A percentile compares a stretch with the other conserved stretches of the same genome.
phyloP scores from a whole-genome alignment of 2,329 filamentous ascomycete species.

The Xylaria digitata region DNA sequence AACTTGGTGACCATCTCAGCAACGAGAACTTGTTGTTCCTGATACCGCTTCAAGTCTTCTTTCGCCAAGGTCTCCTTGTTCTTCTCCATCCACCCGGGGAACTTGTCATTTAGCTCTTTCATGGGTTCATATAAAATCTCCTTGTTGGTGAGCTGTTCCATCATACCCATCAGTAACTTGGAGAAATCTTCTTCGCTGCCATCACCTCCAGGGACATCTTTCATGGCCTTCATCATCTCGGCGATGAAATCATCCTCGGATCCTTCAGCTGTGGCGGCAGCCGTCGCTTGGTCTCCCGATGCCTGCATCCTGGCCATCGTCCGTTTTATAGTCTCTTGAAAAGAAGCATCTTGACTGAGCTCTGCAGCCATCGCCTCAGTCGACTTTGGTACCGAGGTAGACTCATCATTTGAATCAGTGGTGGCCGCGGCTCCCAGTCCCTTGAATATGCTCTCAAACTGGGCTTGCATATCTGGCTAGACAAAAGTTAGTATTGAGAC shows the following conservation, averaged over 20 bases:
- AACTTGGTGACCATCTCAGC: conserved; percentile 90
- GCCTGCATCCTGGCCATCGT: conserved; percentile 97
- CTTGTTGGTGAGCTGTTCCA: conserved; percentile 98
- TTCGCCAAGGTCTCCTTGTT: conserved; percentile 73
- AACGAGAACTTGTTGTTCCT: conserved; percentile 82
- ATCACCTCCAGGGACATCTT: conserved; percentile 67
- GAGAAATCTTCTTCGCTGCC: conserved; percentile 85
- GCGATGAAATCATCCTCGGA: conserved; percentile 83
- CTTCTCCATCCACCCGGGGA: conserved; percentile 86
- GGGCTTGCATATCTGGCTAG: conserved; percentile 77
- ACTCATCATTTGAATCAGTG: conserved; percentile 44
- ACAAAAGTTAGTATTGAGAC: conserved; percentile 17
- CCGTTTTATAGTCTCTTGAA: conserved; percentile 90
- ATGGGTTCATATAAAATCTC: conserved; percentile 98
- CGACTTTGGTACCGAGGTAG: conserved; percentile 43
- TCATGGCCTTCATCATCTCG: conserved; percentile 92
- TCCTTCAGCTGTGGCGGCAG: conserved; percentile 74
- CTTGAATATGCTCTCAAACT: conserved; percentile 83
- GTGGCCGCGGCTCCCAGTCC: conserved; percentile 69
- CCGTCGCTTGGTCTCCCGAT: conserved; percentile 86
- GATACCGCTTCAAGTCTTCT: conserved; percentile 82
- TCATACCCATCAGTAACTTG: conserved; percentile 96
- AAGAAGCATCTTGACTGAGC: conserved; percentile 70
- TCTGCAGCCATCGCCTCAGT: conserved; percentile 48
- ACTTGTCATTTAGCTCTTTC: conserved; percentile 96